Evolutionary conservation across 2,329 filamentous ascomycete species (phyloP).

Genomic region (Teratosphaeria pseudoeucalypti): DNA sequence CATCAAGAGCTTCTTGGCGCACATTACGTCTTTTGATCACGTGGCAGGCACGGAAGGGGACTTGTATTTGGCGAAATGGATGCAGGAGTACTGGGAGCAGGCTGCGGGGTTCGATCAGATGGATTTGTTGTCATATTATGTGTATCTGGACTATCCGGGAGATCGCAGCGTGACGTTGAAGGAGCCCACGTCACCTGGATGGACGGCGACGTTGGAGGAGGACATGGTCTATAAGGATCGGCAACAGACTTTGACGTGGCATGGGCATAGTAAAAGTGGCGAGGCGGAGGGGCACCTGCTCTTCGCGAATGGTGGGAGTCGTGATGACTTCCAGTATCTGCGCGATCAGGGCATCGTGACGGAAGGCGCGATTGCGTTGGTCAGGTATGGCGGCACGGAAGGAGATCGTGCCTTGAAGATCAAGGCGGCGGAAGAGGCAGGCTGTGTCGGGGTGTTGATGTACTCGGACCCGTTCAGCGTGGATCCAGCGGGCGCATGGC

Average conservation of each 20-base stretch:
- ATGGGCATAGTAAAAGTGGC: conserved; percentile 78
- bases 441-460: conserved; percentile 77
- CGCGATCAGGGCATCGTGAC: conserved; percentile 61
- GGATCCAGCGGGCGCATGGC: conserved; percentile 65
- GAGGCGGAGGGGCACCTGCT: conserved; percentile 78
- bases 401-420: conserved; percentile 69
- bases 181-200: conserved; percentile 32
- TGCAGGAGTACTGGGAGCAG: conserved; percentile 67
- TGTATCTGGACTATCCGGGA: conserved; percentile 84
- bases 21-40: conserved; percentile 77
- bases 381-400: conserved; percentile 68
- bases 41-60: conserved; percentile 92
- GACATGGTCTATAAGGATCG: conserved; percentile 52
- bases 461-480: conserved; percentile 86
- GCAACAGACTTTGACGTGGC: conserved; percentile 68
- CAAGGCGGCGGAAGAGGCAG: conserved; percentile 77
- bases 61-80: conserved; percentile 73
- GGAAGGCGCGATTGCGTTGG: conserved; percentile 71
- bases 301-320: conserved; percentile 85
- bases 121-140: conserved; percentile 56
- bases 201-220: conserved; percentile 80
- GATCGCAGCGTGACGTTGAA: conserved; percentile 69
- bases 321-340: conserved; percentile 68
- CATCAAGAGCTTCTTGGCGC: conserved; percentile 58
- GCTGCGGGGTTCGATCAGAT: conserved; percentile 59